These are phyloP conservation scores for Metschnikowia similis DNA, from an alignment of 805 yeast genomes.

Conservation along the genomic window DNA sequence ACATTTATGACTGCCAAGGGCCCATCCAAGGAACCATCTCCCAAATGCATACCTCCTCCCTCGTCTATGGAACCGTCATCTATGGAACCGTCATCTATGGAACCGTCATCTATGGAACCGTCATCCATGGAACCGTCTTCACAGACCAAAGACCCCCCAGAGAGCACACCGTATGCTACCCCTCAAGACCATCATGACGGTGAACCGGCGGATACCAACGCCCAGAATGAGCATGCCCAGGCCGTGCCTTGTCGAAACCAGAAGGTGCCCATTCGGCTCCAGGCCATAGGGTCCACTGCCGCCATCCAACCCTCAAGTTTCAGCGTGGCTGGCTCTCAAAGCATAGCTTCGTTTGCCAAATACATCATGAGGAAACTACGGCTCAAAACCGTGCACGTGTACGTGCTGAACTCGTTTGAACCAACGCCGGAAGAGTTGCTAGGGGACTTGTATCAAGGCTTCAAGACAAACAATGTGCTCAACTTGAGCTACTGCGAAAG, in stretches of 20 bases:
- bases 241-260: background rate
- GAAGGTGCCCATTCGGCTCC: slow-evolving; percentile 50
- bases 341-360: slow-evolving; percentile 41
- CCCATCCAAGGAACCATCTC: background rate
- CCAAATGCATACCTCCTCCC: background rate
- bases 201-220: background rate
- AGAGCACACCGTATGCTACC: background rate
- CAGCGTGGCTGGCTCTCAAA: slow-evolving; percentile 45
- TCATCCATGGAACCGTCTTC: background rate
- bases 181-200: background rate
- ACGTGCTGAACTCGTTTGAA: slow-evolving; percentile 38
- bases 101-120: background rate
- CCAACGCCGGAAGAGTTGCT: slow-evolving; percentile 39
- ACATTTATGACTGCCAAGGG: background rate
- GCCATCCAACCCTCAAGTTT: slow-evolving; percentile 47
- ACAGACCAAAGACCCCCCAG: background rate
- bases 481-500: slow-evolving; percentile 35
- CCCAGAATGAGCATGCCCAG: background rate
- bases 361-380: slow-evolving; percentile 31
- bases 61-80: no score
- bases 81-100: no score
- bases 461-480: slow-evolving; percentile 32
- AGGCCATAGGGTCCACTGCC: slow-evolving; percentile 57
- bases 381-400: slow-evolving; percentile 24
- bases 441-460: slow-evolving; percentile 28